Evolutionary conservation across 495 filamentous ascomycete species (phyloP).

Genomic region (Aspergillus bertholletiae): DNA sequence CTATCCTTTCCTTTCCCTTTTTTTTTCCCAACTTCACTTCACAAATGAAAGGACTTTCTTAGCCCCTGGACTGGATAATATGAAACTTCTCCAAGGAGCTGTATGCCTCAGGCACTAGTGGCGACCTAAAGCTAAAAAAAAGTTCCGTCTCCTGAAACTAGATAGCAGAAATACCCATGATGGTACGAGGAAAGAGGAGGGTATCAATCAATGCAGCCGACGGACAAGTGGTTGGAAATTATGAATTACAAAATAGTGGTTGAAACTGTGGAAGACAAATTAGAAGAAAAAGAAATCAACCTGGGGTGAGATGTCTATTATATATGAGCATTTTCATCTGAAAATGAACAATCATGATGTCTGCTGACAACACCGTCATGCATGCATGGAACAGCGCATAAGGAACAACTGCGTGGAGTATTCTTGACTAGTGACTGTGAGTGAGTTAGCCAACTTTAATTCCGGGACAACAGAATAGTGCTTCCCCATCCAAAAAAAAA

Average conservation of each 20-base stretch:
- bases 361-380: conserved; percentile 12
- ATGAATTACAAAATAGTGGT: neutral
- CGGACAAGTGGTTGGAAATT: neutral
- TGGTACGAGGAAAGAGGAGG: neutral
- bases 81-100: conserved; percentile 13
- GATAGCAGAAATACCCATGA: conserved; percentile 11
- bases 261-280: neutral
- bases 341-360: conserved; percentile 11
- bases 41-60: conserved; percentile 2
- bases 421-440: conserved; percentile 8
- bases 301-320: neutral
- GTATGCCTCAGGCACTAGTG: conserved; percentile 18
- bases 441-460: conserved; percentile 19
- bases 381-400: conserved; percentile 26
- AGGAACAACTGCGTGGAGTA: conserved; percentile 13
- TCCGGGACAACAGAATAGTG: conserved; percentile 16
- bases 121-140: conserved; percentile 16
- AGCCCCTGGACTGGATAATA: conserved; percentile 5
- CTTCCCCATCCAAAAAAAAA: conserved; percentile 3
- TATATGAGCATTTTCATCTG: neutral
- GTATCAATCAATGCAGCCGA: neutral
- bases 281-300: neutral
- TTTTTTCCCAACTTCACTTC: neutral
- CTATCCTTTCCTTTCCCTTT: neutral
- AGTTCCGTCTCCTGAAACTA: conserved; percentile 13